Percentiles rank a stretch among this genome's conserved stretches.
phyloP scores from a whole-genome alignment of 345 rosid species.

The Salix caprea region DNA sequence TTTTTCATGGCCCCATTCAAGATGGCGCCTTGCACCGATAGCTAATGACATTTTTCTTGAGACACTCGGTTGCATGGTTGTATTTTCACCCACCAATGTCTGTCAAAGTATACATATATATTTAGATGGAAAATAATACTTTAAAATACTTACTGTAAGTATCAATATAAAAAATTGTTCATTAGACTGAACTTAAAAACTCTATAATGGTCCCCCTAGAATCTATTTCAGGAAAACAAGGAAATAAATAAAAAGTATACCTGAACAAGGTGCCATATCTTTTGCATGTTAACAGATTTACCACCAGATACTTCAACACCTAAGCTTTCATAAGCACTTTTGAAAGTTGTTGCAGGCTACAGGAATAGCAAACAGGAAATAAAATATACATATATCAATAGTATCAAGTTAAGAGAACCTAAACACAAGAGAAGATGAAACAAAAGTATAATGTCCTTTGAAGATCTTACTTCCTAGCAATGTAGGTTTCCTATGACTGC shows the following conservation, averaged over 20 bases:
- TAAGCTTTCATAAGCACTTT: slow-evolving; percentile 71
- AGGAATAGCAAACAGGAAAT: slow-evolving; percentile 11
- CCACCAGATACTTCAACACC: slow-evolving; percentile 67
- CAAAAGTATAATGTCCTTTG: background rate
- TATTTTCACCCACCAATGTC: slow-evolving; percentile 79
- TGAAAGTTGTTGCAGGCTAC: slow-evolving; percentile 82
- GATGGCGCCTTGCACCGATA: slow-evolving; percentile 86
- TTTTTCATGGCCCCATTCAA: slow-evolving; percentile 92
- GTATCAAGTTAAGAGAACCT: background rate
- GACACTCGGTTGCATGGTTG: slow-evolving; percentile 41
- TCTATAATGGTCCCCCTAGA: background rate
- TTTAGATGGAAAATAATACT: slow-evolving; percentile 17
- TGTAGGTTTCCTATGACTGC: background rate
- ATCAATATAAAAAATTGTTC: background rate
- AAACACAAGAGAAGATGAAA: background rate
- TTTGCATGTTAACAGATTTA: slow-evolving; percentile 88
- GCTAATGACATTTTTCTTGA: slow-evolving; percentile 76
- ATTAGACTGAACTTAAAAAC: background rate
- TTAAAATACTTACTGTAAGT: background rate
- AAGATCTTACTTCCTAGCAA: background rate
- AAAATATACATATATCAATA: background rate
- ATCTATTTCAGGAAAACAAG: background rate
- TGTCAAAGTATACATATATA: slow-evolving; percentile 27
- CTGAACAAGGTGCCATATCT: slow-evolving; percentile 98
- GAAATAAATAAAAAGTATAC: slow-evolving; percentile 28